Evolutionary conservation across 2,329 filamentous ascomycete genomes (phyloP).

Genomic region (Blastomyces percursus): DNA sequence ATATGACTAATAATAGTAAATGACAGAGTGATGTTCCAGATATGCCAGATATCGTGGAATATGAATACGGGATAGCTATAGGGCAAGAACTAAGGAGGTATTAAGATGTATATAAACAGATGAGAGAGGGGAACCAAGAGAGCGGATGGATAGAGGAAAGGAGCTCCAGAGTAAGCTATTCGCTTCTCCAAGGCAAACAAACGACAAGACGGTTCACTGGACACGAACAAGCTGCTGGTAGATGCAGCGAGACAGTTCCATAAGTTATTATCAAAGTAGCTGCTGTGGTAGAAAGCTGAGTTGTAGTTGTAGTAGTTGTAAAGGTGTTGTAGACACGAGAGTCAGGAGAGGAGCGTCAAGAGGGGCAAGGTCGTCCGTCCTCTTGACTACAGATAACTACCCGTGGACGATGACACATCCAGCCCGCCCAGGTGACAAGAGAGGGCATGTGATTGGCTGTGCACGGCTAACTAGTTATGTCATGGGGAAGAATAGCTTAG

Average conservation of each 20-base stretch:
- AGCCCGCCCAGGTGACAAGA: background rate
- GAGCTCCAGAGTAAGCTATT: background rate
- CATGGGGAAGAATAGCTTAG: background rate
- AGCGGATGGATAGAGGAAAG: background rate
- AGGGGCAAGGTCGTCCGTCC: background rate
- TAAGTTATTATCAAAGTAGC: background rate
- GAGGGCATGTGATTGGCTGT: background rate
- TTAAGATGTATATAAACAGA: background rate
- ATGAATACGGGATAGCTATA: background rate
- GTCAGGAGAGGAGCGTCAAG: background rate
- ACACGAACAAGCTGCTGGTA: background rate
- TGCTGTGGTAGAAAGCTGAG: background rate
- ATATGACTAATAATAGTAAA: background rate
- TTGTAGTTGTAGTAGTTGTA: background rate
- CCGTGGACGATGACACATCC: constrained; percentile 1
- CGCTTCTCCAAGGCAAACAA: background rate
- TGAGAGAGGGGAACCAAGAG: background rate
- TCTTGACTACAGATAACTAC: too few species aligned
- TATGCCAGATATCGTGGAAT: background rate
- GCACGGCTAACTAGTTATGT: too few species aligned
- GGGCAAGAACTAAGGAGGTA: background rate
- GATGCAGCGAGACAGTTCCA: background rate
- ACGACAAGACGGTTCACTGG: background rate
- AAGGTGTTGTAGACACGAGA: background rate
- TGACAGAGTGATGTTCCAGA: background rate